Evolutionary conservation across 805 yeast species (phyloP), one percentile per base, ranked within the genome.

Genomic region (Starmerella riodocensis): DNA sequence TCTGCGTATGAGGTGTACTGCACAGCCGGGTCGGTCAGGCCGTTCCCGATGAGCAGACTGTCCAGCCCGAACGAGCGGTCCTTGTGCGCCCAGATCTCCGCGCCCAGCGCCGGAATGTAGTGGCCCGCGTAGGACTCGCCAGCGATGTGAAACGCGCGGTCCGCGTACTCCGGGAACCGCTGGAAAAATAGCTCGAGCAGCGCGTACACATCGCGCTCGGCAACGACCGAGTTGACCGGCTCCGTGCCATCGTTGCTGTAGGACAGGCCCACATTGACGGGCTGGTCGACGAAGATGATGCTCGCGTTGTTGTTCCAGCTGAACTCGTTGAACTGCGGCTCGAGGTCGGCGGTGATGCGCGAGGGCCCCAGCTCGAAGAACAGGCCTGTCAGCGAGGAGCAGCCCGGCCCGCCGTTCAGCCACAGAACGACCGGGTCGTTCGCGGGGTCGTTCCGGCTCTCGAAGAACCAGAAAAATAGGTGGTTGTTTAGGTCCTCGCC

Each of bases 341-440:
- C 63, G 40, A 74, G 60, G 37, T 77, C 71, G 49, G 75, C 76
- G 57, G 73, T 73, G 47, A 88, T 77, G 11, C 81, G 69, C 2
- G 94, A 72, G 7, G 97, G 94, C 17, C 98, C 97, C 52, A 86
- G 68, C 61, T 88, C 97, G 54, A 88, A 86, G 56, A 88, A 78
- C 47, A 86, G 67, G n/a, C 97, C 97, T 16, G 93, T 82, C 57
- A 83, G 63, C 1, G 94, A 81, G 1, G 94, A 82, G 60, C 96
- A 86, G 11, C 96, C 96, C 36, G 96, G 96, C 8, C 96, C 96
- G 47, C 96, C 96, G 58, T 86, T 86, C 53, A 86, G 67, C 96
- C 94, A 83, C 53, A 85, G 66, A 37, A 85, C 71, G 31, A 85
- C 67, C 2, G 95, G 95, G 61, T 85, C 95, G 44, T 69, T 81